Percentiles rank a stretch among this genome's conserved stretches.
Conservation (phyloP, 371 early-diverging fungal species). For the Lichtheimia corymbifera region DNA sequence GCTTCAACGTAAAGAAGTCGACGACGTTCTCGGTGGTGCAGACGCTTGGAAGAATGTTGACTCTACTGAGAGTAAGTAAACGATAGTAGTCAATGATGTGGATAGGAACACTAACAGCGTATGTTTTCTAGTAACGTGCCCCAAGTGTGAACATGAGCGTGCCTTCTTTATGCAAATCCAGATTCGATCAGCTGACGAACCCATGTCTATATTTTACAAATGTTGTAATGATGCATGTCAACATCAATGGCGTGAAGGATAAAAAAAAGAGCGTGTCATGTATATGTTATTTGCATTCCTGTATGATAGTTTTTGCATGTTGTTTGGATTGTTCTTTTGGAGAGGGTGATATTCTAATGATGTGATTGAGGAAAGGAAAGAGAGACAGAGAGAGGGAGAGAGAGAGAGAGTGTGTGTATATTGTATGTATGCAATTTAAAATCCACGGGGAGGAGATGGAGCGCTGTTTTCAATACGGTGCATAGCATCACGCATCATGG, state of each 20-base stretch:
- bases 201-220: constrained; percentile 89
- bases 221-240: constrained; percentile 70
- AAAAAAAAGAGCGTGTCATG: constrained; percentile 10
- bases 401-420: too few relatives aligned
- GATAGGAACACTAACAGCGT: too few relatives aligned
- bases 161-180: constrained; percentile 95
- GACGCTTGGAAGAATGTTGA: constrained; percentile 94
- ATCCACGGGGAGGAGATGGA: not conserved
- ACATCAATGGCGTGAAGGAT: constrained; percentile 79
- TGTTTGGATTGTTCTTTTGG: too few relatives aligned
- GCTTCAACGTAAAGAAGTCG: constrained; percentile 84
- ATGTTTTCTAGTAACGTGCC: constrained; percentile 65
- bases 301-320: not conserved
- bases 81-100: too few relatives aligned
- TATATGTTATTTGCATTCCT: constrained; percentile 2
- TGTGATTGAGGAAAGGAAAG: too few relatives aligned
- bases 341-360: too few relatives aligned
- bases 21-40: constrained; percentile 93
- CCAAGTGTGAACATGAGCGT: constrained; percentile 84
- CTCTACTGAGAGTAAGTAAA: constrained; percentile 72
- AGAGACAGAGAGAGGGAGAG: too few relatives aligned
- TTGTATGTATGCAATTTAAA: not conserved
- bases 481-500: constrained; percentile 65
- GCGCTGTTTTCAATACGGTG: constrained; percentile 41
- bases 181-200: constrained; percentile 96